phyloP scores from a whole-genome alignment of 2,329 filamentous ascomycete genomes.

The Ophiocordyceps camponoti-saundersi region DNA sequence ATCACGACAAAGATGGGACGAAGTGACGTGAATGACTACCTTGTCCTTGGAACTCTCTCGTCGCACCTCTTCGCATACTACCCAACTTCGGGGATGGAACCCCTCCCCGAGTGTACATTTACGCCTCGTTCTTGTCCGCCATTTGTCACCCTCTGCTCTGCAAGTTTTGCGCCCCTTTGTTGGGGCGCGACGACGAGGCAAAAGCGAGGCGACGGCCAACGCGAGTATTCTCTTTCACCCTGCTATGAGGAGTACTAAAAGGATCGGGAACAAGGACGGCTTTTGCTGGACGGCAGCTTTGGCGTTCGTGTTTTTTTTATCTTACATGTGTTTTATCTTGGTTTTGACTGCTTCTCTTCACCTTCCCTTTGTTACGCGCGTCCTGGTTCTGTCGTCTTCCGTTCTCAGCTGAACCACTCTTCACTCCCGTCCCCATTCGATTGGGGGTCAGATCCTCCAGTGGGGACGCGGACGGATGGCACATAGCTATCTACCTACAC shows the following conservation, averaged over 20 bases:
- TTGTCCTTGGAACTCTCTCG: background rate
- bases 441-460: background rate
- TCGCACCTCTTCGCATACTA: background rate
- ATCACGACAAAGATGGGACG: constrained; percentile 2
- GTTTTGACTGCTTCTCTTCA: background rate
- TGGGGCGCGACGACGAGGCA: background rate
- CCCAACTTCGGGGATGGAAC: background rate
- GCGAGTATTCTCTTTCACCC: constrained; percentile 1
- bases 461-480: background rate
- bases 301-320: background rate
- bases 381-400: background rate
- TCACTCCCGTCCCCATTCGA: background rate
- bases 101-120: constrained; percentile 3
- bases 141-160: background rate
- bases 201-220: background rate
- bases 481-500: background rate
- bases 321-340: background rate
- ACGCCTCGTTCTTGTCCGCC: background rate
- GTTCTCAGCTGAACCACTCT: background rate
- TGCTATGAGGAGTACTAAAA: constrained; percentile 3
- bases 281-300: background rate
- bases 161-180: background rate
- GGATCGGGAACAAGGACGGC: constrained; percentile 1
- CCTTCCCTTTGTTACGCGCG: background rate
- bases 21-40: constrained; percentile 1